Evolutionary conservation across 495 filamentous ascomycete species (phyloP), one percentile per base, ranked within the genome.

Genomic region (Chaetomium tenue): DNA sequence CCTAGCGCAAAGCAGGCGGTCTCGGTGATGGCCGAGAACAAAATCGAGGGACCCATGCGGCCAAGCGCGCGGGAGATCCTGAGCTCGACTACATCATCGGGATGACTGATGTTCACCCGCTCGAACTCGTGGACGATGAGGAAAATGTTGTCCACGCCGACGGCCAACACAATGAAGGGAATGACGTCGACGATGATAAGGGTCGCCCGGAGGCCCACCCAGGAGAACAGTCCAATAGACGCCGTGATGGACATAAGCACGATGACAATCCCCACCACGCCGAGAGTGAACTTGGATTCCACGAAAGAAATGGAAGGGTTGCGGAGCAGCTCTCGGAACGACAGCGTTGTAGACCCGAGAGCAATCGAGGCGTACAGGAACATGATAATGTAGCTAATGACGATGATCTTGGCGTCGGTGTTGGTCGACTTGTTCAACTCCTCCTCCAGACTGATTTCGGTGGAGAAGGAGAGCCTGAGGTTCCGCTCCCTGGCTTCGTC

Each of bases 91-190:
- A 86, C 79, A 44, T 92, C 88, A 67, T 96, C 92, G 0, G 91
- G 90, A 71, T 96, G 86, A 72, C 86, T 95, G 72, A 93, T 77
- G 70, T 98, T 97, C 62, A 96, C 87, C 30, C 95, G 84, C 75
- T 98, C 95, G 67, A 98, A 97, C 71, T 98, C 94, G 76, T 98
- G 93, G 8, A 98, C 95, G 57, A 98, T 97, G 57, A 98, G 77
- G 77, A 98, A 98, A 71, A 98, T 98, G 73, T 98, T 98, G 82
- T 98, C 94, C 12, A 98, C 95, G 26, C 94, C 94, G 20, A 98
- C 90, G 53, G 94, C 94, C 13, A 98, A 78, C 15, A 98, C 93
- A 66, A 98, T 86, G 75, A 98, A 98, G 0, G 94, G 94, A 63
- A 98, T 98, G 65, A 98, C 94, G 72, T 98, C 94, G 8, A 96